Base-by-base conservation (phyloP, 1,139 yeast species). In the Meyerozyma elateridarum region DNA sequence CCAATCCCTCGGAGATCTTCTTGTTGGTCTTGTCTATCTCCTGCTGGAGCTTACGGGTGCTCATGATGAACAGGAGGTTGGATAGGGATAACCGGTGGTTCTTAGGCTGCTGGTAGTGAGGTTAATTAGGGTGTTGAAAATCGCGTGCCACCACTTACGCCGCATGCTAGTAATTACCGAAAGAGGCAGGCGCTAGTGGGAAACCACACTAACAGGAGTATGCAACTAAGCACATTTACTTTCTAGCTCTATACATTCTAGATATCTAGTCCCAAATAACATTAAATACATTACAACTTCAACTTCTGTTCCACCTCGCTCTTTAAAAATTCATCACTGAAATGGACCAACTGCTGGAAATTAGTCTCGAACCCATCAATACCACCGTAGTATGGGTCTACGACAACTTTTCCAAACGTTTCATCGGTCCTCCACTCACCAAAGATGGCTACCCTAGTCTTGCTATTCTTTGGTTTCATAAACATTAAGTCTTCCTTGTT, bases 1-100 rank as follows among this genome's bases (percentile, higher is more conserved):
- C 77, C 29, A 91, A 73, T n/a, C 97, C 97, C 65, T 91, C 97
- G 37, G 81, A 75, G 36, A 91, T 95, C 59, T 93, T 88, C 60
- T 91, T 91, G 69, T 89, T 82, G 54, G 89, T 88, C 54, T 91
- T 87, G 62, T 93, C 99, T 59, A 91, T 87, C 68, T 93, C 99
- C 60, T 68, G 74, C 51, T 68, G 74, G 46, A 68, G 67, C 42
- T 68, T 68, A 36, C 74, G 52, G 19, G 71, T 60, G 50, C 71
- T 64, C 74, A 68, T 68, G 26, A n/a, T n/a, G n/a, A n/a, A n/a
- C n/a, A n/a, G n/a, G n/a, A n/a, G n/a, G n/a, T n/a, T n/a, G n/a
- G n/a, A n/a, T n/a, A n/a, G n/a, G n/a, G n/a, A n/a, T n/a, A n/a
- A n/a, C n/a, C n/a, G n/a, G n/a, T n/a, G n/a, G n/a, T n/a, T n/a